Base-by-base conservation (phyloP, 805 yeast species). In the Dipodascus albidus region DNA sequence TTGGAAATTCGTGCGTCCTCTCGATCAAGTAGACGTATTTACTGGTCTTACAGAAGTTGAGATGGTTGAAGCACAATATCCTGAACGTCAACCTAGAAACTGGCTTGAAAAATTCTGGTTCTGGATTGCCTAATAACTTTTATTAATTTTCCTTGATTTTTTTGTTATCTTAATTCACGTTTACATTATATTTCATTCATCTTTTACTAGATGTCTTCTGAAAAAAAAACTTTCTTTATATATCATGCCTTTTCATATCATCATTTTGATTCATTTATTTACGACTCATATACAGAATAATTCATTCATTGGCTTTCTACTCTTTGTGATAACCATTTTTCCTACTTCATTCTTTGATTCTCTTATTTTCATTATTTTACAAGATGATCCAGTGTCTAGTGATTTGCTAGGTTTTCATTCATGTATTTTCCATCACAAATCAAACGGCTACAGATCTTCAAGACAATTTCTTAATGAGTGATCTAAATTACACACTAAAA, bases 21-120 rank as follows among this genome's bases (percentile, higher is more conserved):
- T 75, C 1, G 80, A 76, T 41, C 78, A 81, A 55, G 73, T 84
- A 54, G 89, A 84, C 60, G 77, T 82, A 31, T 59, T 74, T 50
- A 75, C 81, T 0, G 87, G 86, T 22, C 70, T 83, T 54, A 83
- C 74, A 33, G 61, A 59, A 44, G 58, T 55, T 20, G 76, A 77
- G 59, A 77, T 78, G 38, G 88, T 82, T 65, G 77, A 72, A 56
- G 79, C 77, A 56, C 76, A 75, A 50, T 71, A 70, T 22, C 64
- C 64, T 2, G 64, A 60, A 9, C 53, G 65, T 22, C 42, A 24
- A 20, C 64, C 65, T 1, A 66, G 60, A 55, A 79, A 77, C 60
- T 41, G 62, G 38, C 3, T 69, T 15, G 74, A 77, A 59, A 74
- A 62, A 54, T 50, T 77, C 14, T 77, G 80, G 80, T 75, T 60